Evolutionary conservation across 345 rosid genomes (phyloP), one percentile per base, ranked within the genome.

Genomic region (Eutrema yunnanense): DNA sequence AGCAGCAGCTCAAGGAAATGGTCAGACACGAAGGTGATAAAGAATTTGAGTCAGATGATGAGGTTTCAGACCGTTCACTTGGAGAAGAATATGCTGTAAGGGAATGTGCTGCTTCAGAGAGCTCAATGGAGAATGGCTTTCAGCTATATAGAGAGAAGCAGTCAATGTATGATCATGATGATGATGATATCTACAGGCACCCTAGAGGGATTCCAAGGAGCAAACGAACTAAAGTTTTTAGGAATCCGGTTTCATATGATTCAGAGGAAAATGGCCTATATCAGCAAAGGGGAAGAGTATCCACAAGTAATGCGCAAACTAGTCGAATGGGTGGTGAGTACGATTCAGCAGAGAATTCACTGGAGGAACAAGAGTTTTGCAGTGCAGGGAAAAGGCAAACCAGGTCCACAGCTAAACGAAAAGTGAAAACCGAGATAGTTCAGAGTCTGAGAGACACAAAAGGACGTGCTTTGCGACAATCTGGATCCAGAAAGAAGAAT

Each of bases 71-170:
- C 81, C 84, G 85, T 78, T 82, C 85, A 36, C 84, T 72, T 43
- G 86, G 73, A 38, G 83, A 72, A 68, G 70, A 74, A 52, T 74
- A 63, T 73, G 50, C 53, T 48, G 92, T 65, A 49, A 73, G 69
- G 65, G 86, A 79, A 62, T 72, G 78, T 82, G 87, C 67, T 63
- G 69, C 67, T 57, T 92, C 89, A 9, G 87, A 85, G 50, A 87
- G 86, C 79, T 81, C 84, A 10, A 59, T 69, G 49, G 85, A 78
- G 65, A 78, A 79, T 38, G 69, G 54, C 63, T 67, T 69, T 67
- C 71, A 30, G 54, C 41, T 33, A 65, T 76, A 66, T 34, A 72
- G 80, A 79, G 63, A 38, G 63, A 10, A 58, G 32, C 82, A 65
- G 53, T 72, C 72, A 49, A 73, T 67, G 47, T 78, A 19, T 19